Conservation (phyloP, 1,139 yeast species). For the Kazachstania sp. region DNA sequence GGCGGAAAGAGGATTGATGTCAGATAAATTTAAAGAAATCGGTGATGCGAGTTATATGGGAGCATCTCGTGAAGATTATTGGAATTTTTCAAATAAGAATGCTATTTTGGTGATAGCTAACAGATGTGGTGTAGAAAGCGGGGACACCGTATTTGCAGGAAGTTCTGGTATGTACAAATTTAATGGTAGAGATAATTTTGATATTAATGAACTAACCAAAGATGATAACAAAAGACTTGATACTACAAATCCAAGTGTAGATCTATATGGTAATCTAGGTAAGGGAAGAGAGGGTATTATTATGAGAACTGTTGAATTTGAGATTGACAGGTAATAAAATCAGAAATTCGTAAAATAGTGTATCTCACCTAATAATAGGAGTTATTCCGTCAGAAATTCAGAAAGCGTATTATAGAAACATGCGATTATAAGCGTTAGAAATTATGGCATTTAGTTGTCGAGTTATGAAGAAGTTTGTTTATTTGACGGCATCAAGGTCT, state of each 20-base stretch:
- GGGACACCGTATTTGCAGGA: slow-evolving; percentile 49
- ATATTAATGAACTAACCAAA: slow-evolving; percentile 23
- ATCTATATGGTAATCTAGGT: slow-evolving; percentile 46
- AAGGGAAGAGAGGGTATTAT: slow-evolving; percentile 55
- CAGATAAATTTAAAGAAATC: slow-evolving; percentile 4
- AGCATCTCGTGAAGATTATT: slow-evolving; percentile 12
- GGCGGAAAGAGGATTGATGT: slow-evolving; percentile 10
- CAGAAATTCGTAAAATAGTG: no score
- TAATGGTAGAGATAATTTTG: slow-evolving; percentile 29
- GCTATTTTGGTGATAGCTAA: slow-evolving; percentile 34
- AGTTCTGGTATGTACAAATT: slow-evolving; percentile 61
- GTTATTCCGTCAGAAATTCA: no score
- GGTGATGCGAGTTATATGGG: slow-evolving; percentile 37
- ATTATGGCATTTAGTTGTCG: no score
- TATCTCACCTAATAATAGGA: no score
- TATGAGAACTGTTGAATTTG: slow-evolving; percentile 46
- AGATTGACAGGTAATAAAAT: slow-evolving; percentile 13
- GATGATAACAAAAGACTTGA: slow-evolving; percentile 18
- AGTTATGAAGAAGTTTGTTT: no score
- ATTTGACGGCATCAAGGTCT: no score
- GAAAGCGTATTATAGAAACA: no score
- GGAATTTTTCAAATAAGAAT: slow-evolving; percentile 23
- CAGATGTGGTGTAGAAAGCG: slow-evolving; percentile 66
- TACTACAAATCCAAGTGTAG: slow-evolving; percentile 42
- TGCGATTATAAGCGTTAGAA: no score